Evolutionary conservation across 2,329 filamentous ascomycete genomes (phyloP).

Genomic region (Xylaria sp.): DNA sequence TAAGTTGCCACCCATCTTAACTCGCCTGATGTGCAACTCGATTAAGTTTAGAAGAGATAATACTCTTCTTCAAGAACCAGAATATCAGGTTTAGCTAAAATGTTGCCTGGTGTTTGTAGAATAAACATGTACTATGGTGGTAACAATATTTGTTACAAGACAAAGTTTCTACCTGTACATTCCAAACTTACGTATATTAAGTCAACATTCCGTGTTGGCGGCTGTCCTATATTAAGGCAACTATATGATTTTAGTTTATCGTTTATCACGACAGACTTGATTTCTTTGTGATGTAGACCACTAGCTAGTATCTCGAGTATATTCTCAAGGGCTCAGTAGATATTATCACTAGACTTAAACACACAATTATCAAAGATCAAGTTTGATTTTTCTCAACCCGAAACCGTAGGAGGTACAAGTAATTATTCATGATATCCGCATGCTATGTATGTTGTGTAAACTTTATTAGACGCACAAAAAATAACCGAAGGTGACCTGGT

Average conservation of each 20-base stretch:
- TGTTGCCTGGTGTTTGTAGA: not conserved
- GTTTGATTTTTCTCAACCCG: not conserved
- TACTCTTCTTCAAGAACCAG: not conserved
- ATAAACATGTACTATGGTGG: not conserved
- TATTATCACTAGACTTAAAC: not conserved
- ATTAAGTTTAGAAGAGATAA: not conserved
- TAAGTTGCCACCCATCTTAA: no score
- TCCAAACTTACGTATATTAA: no score
- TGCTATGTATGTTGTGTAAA: slow-evolving; percentile 9
- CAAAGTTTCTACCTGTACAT: not conserved
- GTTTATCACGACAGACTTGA: not conserved
- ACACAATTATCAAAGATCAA: not conserved
- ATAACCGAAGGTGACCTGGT: not conserved
- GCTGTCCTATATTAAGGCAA: not conserved
- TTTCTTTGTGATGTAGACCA: no score
- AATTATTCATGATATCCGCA: slow-evolving; percentile 12
- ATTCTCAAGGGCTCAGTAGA: not conserved
- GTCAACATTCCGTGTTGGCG: not conserved
- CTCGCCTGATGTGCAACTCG: not conserved
- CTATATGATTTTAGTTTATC: not conserved
- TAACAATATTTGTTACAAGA: not conserved
- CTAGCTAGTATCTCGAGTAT: not conserved
- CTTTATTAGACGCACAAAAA: slow-evolving; percentile 1
- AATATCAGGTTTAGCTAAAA: not conserved
- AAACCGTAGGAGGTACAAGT: slow-evolving; percentile 5